phyloP scores from a whole-genome alignment of 2,329 filamentous ascomycete species.

The Aureobasidium sp. region DNA sequence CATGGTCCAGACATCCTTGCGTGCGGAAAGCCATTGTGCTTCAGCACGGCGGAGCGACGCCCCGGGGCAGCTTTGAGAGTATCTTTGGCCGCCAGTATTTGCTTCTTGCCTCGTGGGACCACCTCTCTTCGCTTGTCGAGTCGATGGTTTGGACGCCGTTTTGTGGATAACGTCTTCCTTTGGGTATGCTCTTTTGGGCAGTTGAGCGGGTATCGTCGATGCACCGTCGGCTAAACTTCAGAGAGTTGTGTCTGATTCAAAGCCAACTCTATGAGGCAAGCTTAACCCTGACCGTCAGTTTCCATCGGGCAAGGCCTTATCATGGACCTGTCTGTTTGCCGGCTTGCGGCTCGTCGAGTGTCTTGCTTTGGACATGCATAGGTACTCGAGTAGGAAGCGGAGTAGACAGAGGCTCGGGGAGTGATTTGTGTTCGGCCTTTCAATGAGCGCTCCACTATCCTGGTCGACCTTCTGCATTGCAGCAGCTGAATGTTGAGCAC shows the following conservation, averaged over 20 bases:
- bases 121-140: not conserved
- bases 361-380: not conserved
- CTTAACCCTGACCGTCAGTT: not conserved
- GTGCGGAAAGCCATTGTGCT: not conserved
- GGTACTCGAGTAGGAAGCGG: too few relatives aligned
- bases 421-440: not conserved
- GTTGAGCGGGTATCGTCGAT: constrained; percentile 3
- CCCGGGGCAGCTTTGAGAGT: not conserved
- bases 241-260: not conserved
- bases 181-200: constrained; percentile 1
- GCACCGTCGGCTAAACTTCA: not conserved
- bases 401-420: not conserved
- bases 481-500: not conserved
- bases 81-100: not conserved
- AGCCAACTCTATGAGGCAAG: not conserved
- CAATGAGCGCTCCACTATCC: not conserved
- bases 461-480: not conserved
- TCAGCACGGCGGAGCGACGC: not conserved
- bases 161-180: not conserved
- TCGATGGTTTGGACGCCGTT: constrained; percentile 3
- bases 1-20: not conserved
- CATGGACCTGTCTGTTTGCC: not conserved
- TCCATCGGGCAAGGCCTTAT: not conserved
- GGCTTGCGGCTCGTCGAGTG: not conserved
- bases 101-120: not conserved